Evolutionary conservation across 495 filamentous ascomycete species (phyloP).

Genomic region (Hypoxylon trugodes): DNA sequence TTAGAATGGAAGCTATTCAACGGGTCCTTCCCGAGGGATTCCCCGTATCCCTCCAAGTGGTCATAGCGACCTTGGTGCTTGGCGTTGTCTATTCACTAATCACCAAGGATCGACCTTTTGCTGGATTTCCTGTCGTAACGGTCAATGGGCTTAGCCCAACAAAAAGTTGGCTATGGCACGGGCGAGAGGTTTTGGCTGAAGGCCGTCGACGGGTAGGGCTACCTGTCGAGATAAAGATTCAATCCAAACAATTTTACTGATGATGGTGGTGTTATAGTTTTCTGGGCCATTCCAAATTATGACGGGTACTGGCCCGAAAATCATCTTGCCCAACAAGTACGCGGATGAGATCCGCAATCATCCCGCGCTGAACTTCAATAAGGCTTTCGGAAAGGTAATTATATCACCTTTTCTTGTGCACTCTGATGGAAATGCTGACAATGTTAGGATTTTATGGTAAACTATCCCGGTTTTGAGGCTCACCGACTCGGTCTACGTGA

Average conservation of each 20-base stretch:
- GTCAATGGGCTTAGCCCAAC: slow-evolving; percentile 36
- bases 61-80: slow-evolving; percentile 32
- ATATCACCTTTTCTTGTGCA: not conserved
- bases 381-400: slow-evolving; percentile 51
- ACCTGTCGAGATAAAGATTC: not conserved
- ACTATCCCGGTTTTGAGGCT: slow-evolving; percentile 58
- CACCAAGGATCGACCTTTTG: slow-evolving; percentile 32
- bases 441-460: slow-evolving; percentile 53
- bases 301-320: slow-evolving; percentile 42
- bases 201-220: slow-evolving; percentile 32
- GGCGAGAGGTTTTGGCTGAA: slow-evolving; percentile 31
- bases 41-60: slow-evolving; percentile 38
- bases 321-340: slow-evolving; percentile 59
- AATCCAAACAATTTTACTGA: slow-evolving; percentile 9
- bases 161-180: slow-evolving; percentile 39
- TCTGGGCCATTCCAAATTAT: slow-evolving; percentile 46
- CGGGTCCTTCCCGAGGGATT: slow-evolving; percentile 37
- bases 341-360: slow-evolving; percentile 61
- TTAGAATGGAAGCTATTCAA: slow-evolving; percentile 37
- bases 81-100: slow-evolving; percentile 38
- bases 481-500: slow-evolving; percentile 41
- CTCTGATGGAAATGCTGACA: slow-evolving; percentile 4
- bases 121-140: slow-evolving; percentile 41
- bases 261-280: slow-evolving; percentile 17
- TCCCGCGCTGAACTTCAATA: slow-evolving; percentile 48